Evolutionary conservation across 208 protist genomes (phyloP), one percentile per base, ranked within the genome.

Genomic region (Leishmania amazonensis): DNA sequence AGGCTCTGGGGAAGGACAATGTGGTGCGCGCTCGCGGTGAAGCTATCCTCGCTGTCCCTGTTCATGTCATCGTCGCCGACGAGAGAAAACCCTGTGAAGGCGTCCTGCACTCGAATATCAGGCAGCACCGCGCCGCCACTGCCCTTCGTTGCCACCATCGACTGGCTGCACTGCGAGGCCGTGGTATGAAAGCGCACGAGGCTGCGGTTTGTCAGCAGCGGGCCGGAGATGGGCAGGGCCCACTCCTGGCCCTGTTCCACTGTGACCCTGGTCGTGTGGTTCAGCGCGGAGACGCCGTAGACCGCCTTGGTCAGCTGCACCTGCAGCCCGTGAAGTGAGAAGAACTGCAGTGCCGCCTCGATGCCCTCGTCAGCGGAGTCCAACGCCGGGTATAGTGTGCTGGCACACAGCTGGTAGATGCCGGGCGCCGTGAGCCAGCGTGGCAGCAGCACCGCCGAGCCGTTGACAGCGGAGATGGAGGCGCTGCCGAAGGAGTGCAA

Each of bases 191-290:
- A 90, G 72, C 92, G 92, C 28, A 95, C 75, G 57, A 85, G 57
- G 31, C 81, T 88, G 83, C 79, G 81, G 78, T 91, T 93, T 49
- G 89, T 89, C 71, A 96, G 79, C 80, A 88, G 80, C 57, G 88
- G 90, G 74, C 90, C 90, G 49, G 83, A 82, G 42, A 96, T 87
- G 28, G 90, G 89, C 77, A 96, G 83, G 47, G 89, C 88, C 90
- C 88, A 93, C 67, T 92, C 85, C 79, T 92, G 86, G 13, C 92
- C 92, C 51, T 96, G 92, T 83, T 93, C 82, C 65, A 96, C 90
- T n/a, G 80, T 89, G 3, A 94, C 85, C 24, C 73, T 81, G 28
- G 87, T 87, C 42, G 88, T 90, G 83, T 85, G 80, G 76, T 96
- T 96, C 35, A 96, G 71, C 24, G 88, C 83, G 70, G 92, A 92